Evolutionary conservation across 345 rosid genomes (phyloP), one percentile per base, ranked within the genome.

Genomic region (Nephelium lappaceum): DNA sequence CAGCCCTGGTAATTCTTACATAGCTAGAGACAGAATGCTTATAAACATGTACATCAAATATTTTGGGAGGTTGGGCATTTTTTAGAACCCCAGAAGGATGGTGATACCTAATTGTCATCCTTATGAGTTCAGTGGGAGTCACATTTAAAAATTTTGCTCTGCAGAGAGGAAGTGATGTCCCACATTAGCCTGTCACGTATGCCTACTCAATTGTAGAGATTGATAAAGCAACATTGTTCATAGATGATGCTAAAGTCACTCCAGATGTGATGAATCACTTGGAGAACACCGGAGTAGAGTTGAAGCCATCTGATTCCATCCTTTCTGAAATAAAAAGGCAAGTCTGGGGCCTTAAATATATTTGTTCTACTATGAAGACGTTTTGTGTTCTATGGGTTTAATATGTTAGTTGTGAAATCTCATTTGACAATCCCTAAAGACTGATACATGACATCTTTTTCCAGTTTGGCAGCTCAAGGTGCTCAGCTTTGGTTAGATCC

Each of bases 131-230:
- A n/a, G n/a, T 58, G 63, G n/a, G 2, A 19, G 19, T 69, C 31
- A 39, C 27, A n/a, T 55, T 71, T 43, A 24, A 18, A n/a, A 25
- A 68, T 49, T 71, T 77, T 70, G 71, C 74, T 76, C 83, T 87
- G 86, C 88, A 95, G 99, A 91, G 99, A 88, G 99, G 98, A 81
- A 84, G 89, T 39, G 99, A 95, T 84, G 91, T 93, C 86, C 98
- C 98, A 77, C 92, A 95, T 88, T 95, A 97, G n/a, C 98, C 99
- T 71, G 98, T 95, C 74, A 89, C 87, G 89, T 95, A 95, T 81
- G 94, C 98, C 41, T 95, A 95, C 87, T 81, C 93, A 73, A 85
- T 90, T 21, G 93, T 95, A 66, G 96, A 87, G n/a, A n/a, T n/a
- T n/a, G n/a, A n/a, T n/a, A n/a, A n/a, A n/a, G n/a, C n/a, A n/a